Conservation (phyloP, 305 asterid genomes). For the Solanum hybrid region DNA sequence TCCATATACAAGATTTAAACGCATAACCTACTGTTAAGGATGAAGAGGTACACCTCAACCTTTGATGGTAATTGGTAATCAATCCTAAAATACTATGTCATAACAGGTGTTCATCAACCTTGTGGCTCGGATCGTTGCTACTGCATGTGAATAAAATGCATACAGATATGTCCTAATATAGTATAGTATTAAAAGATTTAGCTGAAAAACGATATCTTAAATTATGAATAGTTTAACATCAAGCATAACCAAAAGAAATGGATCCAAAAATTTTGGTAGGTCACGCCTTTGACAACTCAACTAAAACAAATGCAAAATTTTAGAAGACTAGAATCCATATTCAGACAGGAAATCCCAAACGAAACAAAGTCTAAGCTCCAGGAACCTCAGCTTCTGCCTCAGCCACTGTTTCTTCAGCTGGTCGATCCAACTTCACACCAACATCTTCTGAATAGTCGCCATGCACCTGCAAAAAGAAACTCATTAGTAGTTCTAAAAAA, state of each 20-base stretch:
- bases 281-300: neutral
- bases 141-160: neutral
- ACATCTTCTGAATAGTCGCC: constrained; percentile 66
- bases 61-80: neutral
- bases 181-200: neutral
- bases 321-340: neutral
- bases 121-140: neutral
- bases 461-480: constrained; percentile 42
- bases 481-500: neutral
- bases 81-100: neutral
- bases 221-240: neutral
- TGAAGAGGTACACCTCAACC: neutral
- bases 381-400: constrained; percentile 42
- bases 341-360: neutral
- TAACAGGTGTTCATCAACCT: too few relatives aligned
- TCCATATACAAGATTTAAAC: neutral
- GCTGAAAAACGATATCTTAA: neutral
- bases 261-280: constrained; percentile 2
- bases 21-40: neutral
- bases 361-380: constrained; percentile 1
- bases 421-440: constrained; percentile 64
- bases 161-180: neutral
- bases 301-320: neutral
- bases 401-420: constrained; percentile 50
- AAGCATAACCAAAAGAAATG: neutral